Evolutionary conservation across 2,329 filamentous ascomycete species (phyloP).

Genomic region (Colletotrichum euphorbiae): DNA sequence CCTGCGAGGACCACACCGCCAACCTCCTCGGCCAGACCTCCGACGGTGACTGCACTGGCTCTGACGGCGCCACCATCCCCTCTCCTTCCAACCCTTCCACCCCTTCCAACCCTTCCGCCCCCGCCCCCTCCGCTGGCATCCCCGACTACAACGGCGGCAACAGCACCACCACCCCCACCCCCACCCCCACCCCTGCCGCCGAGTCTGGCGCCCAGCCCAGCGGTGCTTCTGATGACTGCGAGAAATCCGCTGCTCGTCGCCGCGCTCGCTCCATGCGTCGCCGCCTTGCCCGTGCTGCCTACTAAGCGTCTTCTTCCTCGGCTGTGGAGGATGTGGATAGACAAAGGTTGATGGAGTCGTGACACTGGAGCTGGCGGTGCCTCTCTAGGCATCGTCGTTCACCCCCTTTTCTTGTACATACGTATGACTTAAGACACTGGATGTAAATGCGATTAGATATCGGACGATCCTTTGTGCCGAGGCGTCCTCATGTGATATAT

Average conservation of each 20-base stretch:
- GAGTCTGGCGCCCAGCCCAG: neutral
- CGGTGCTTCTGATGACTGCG: constrained; percentile 16
- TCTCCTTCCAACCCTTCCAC: constrained; percentile 12
- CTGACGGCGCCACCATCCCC: constrained; percentile 36
- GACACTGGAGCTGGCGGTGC: neutral
- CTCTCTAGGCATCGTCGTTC: neutral
- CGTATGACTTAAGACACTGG: constrained; percentile 36
- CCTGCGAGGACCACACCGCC: constrained; percentile 52
- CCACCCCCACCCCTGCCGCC: neutral
- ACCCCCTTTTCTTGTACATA: constrained; percentile 34
- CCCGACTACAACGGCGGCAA: constrained; percentile 36
- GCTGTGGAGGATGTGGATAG: neutral
- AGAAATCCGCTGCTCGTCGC: constrained; percentile 32
- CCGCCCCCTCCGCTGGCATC: constrained; percentile 38
- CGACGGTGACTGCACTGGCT: constrained; percentile 52
- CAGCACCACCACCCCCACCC: constrained; percentile 26
- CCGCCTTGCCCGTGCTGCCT: constrained; percentile 16
- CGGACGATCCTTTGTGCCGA: constrained; percentile 19
- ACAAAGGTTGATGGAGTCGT: neutral
- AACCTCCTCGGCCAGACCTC: constrained; percentile 48
- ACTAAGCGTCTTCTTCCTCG: neutral
- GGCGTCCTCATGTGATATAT: constrained; percentile 33
- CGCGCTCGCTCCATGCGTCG: constrained; percentile 35
- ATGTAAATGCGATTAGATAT: constrained; percentile 32
- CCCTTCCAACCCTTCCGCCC: constrained; percentile 20